A percentile compares a stretch with the other conserved stretches of the same genome.
Evolutionary conservation across 2,329 filamentous ascomycete genomes (phyloP).

Genomic region (Aaosphaeria pasadenensis): DNA sequence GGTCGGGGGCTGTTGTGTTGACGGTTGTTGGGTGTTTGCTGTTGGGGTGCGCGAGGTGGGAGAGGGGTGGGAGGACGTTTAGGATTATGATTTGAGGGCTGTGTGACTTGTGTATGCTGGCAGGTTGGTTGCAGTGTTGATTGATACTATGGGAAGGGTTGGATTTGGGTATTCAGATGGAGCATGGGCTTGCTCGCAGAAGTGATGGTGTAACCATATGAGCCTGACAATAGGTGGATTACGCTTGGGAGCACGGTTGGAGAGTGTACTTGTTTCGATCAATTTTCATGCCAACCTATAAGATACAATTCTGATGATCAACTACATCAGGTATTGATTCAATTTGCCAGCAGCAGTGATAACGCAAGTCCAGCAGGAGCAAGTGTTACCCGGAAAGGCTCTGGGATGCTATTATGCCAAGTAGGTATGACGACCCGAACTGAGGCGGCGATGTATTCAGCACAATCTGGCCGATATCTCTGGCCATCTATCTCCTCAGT

Average conservation of each 20-base stretch:
- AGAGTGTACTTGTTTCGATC: neutral
- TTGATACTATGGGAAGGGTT: neutral
- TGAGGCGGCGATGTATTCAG: no score
- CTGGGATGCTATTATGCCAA: neutral
- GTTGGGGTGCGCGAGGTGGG: conserved; percentile 5
- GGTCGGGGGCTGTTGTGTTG: neutral
- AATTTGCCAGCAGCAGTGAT: neutral
- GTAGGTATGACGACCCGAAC: no score
- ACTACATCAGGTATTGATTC: neutral
- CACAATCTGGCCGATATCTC: no score
- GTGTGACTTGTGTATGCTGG: neutral
- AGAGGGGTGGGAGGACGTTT: conserved; percentile 1
- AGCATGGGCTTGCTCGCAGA: neutral
- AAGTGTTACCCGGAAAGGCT: neutral
- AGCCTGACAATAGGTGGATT: neutral
- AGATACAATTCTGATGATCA: neutral
- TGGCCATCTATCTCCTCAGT: neutral
- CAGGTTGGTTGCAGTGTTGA: neutral
- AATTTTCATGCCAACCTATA: neutral
- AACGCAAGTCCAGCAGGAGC: neutral
- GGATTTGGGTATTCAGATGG: neutral
- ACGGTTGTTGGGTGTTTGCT: conserved; percentile 5
- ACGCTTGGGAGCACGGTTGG: no score
- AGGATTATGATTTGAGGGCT: neutral
- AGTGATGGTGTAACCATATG: neutral